These are phyloP conservation scores for Sphagnum tenellum DNA, from an alignment of 225 moss, liverwort and hornwort genomes.

Conservation along the genomic window DNA sequence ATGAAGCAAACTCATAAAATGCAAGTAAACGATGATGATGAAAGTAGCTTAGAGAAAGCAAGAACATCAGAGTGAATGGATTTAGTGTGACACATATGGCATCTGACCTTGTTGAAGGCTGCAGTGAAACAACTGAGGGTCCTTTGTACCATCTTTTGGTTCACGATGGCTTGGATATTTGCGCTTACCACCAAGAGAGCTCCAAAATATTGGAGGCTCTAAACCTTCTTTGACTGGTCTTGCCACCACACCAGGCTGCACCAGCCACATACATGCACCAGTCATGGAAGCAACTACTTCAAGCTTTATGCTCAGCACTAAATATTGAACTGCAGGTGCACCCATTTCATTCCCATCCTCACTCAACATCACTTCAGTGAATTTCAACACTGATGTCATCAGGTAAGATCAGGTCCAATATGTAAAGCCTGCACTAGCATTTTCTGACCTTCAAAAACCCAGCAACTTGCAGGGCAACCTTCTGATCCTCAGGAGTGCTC, in stretches of 20 bases:
- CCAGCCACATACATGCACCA: conserved; percentile 9
- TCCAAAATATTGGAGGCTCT: conserved; percentile 91
- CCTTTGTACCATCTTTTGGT: conserved; percentile 54
- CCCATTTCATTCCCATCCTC: no score
- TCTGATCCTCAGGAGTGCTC: conserved; percentile 63
- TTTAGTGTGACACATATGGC: background rate
- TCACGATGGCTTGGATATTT: conserved; percentile 70
- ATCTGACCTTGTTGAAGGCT: conserved; percentile 46
- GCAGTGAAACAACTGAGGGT: conserved; percentile 74
- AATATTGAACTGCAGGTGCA: no score
- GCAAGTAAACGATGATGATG: no score
- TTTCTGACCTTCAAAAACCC: conserved; percentile 60
- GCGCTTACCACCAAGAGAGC: conserved; percentile 82
- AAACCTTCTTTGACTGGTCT: conserved; percentile 82
- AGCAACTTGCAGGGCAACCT: conserved; percentile 57
- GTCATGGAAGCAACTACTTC: no score
- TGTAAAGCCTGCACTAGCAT: background rate
- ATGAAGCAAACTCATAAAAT: no score
- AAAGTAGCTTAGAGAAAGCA: background rate
- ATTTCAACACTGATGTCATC: background rate
- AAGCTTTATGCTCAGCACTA: no score
- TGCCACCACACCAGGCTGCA: conserved; percentile 48
- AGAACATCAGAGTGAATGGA: background rate
- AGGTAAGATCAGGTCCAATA: background rate
- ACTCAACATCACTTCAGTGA: background rate